Percentiles rank a stretch among this genome's conserved stretches.
Conservation (phyloP, 2,329 filamentous ascomycete species). For the Nemania serpens region DNA sequence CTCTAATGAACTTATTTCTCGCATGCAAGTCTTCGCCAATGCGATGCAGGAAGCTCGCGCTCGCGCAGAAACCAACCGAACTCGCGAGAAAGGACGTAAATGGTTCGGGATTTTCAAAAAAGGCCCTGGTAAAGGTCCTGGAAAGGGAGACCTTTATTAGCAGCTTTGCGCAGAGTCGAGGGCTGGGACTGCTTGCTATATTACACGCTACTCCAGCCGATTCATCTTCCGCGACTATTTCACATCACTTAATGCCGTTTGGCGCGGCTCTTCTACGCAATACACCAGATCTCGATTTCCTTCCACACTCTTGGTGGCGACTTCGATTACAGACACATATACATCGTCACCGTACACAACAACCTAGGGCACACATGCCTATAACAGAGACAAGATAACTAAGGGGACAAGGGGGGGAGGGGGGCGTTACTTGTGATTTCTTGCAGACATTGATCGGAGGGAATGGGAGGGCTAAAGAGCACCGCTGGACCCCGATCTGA, state of each 20-base stretch:
- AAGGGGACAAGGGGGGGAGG: not conserved
- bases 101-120: slow-evolving; percentile 21
- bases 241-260: not conserved
- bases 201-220: not conserved
- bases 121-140: too few species aligned
- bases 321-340: not conserved
- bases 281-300: not conserved
- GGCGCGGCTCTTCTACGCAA: not conserved
- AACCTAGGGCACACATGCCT: not conserved
- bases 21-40: slow-evolving; percentile 17
- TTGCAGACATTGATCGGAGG: not conserved
- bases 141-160: too few species aligned
- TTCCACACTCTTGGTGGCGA: slow-evolving; percentile 5
- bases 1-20: slow-evolving; percentile 24
- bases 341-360: not conserved
- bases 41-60: slow-evolving; percentile 3
- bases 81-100: not conserved
- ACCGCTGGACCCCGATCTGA: not conserved
- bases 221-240: not conserved
- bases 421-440: not conserved
- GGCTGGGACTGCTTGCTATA: not conserved
- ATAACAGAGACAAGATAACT: not conserved
- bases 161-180: not conserved
- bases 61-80: not conserved
- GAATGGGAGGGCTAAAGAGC: not conserved